Percentiles rank a stretch among this genome's conserved stretches.
These are phyloP conservation scores for Pleurotus pulmonarius DNA, from an alignment of 768 basidiomycete species.

Conservation along the genomic window DNA sequence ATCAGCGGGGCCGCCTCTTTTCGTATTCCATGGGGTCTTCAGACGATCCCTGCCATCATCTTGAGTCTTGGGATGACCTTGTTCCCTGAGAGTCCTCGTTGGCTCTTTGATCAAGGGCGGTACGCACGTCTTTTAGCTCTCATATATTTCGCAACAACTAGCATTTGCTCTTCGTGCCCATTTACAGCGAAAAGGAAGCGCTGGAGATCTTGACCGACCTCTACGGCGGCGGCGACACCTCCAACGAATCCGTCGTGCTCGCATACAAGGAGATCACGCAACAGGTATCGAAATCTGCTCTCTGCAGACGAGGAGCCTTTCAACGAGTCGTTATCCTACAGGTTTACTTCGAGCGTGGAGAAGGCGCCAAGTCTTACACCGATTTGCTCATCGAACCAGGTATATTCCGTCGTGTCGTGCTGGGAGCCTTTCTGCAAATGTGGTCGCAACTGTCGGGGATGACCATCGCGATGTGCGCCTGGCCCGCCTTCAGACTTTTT, in stretches of 20 bases:
- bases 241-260: too few species aligned
- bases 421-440: constrained; percentile 74
- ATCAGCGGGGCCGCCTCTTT: constrained; percentile 69
- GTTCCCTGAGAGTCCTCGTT: constrained; percentile 73
- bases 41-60: constrained; percentile 73
- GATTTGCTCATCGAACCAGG: constrained; percentile 67
- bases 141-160: neutral
- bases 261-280: constrained; percentile 68
- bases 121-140: constrained; percentile 15
- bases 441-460: constrained; percentile 80
- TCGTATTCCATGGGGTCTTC: constrained; percentile 78
- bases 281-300: constrained; percentile 20
- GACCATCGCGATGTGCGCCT: constrained; percentile 73
- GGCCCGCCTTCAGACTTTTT: too few species aligned
- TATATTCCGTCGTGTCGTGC: constrained; percentile 64
- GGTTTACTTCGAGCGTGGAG: constrained; percentile 56
- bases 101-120: constrained; percentile 61
- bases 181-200: constrained; percentile 51
- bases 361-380: constrained; percentile 67
- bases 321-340: neutral
- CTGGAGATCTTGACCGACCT: too few species aligned
- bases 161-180: neutral
- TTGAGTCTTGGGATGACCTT: constrained; percentile 62
- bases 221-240: too few species aligned
- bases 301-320: too few species aligned